These are phyloP conservation scores for Plasmodium knowlesi DNA, from an alignment of 169 alveolate species.

Conservation along the genomic window DNA sequence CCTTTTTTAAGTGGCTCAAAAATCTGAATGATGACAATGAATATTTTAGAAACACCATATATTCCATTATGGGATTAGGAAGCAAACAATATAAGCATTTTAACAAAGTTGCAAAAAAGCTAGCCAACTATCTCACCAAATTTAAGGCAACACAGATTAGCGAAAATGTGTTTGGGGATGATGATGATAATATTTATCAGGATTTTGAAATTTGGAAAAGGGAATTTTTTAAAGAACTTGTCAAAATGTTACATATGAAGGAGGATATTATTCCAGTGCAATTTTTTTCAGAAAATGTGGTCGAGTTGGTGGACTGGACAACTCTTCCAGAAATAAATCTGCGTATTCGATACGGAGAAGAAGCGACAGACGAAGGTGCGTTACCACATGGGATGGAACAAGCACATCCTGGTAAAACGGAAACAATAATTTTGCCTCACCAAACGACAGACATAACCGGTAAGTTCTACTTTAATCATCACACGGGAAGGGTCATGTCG, in stretches of 20 bases:
- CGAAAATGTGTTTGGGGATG: conserved; percentile 83
- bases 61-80: conserved; percentile 84
- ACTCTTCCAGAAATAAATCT: background rate
- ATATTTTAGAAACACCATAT: conserved; percentile 59
- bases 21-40: conserved; percentile 39
- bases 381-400: background rate
- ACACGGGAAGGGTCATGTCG: conserved; percentile 43
- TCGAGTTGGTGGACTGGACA: conserved; percentile 76
- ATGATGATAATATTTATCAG: conserved; percentile 77
- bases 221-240: conserved; percentile 65
- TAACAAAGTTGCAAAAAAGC: conserved; percentile 81
- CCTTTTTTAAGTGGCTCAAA: conserved; percentile 80
- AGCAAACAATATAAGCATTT: conserved; percentile 81
- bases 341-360: background rate
- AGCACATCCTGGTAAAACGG: conserved; percentile 71
- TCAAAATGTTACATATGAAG: conserved; percentile 4
- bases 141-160: conserved; percentile 77
- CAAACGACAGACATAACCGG: conserved; percentile 75
- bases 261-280: background rate
- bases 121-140: conserved; percentile 66
- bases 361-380: conserved; percentile 4
- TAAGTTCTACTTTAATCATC: conserved; percentile 73
- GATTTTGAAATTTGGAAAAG: conserved; percentile 84
- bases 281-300: background rate
- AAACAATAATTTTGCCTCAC: conserved; percentile 26